Evolutionary conservation across 2,329 filamentous ascomycete species (phyloP).

Genomic region (Diplodia mutila): DNA sequence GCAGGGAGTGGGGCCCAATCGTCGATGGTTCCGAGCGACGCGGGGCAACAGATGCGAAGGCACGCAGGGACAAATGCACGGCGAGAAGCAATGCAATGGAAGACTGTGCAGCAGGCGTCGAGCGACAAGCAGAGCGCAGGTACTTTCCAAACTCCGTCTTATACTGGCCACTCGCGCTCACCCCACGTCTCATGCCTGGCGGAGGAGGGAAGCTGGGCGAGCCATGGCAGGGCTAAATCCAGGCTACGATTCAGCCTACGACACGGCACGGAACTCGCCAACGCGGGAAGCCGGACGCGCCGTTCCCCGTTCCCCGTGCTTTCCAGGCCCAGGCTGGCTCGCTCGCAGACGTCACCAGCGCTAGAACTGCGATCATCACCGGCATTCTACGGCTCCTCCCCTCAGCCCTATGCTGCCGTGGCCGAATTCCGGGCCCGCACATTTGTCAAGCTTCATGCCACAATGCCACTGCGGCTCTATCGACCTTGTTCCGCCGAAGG

Average conservation of each 20-base stretch:
- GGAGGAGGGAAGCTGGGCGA: not conserved
- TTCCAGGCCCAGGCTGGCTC: not conserved
- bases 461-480: too few relatives aligned
- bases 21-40: constrained; percentile 3
- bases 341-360: not conserved
- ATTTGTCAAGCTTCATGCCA: not conserved
- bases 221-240: not conserved
- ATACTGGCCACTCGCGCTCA: constrained; percentile 12
- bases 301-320: not conserved
- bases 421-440: not conserved
- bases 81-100: not conserved
- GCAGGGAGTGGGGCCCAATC: constrained; percentile 17
- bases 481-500: too few relatives aligned
- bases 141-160: not conserved
- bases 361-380: not conserved
- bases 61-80: not conserved
- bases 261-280: not conserved
- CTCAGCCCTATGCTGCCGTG: not conserved
- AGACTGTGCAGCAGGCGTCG: not conserved
- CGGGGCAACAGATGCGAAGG: constrained; percentile 3
- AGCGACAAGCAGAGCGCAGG: not conserved
- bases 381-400: not conserved
- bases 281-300: not conserved
- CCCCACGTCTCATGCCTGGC: constrained; percentile 18
- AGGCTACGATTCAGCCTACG: not conserved